phyloP scores from a whole-genome alignment of 1,139 yeast species.

The Debaryomycetaceae sp. region DNA sequence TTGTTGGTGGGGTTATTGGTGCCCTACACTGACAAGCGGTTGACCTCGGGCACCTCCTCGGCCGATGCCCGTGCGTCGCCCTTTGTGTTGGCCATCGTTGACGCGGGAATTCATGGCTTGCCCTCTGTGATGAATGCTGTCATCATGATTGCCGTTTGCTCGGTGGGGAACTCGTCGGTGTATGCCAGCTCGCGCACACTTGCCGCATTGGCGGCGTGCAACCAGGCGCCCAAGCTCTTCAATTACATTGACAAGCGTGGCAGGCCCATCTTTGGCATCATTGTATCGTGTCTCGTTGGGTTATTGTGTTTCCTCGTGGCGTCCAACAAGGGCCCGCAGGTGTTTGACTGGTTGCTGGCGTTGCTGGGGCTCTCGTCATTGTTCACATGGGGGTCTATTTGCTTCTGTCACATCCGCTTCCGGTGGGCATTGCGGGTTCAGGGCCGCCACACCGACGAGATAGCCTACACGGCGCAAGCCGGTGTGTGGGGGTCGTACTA shows the following conservation, averaged over 20 bases:
- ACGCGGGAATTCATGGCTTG: constrained; percentile 40
- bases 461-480: constrained; percentile 63
- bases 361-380: constrained; percentile 80
- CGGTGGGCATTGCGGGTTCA: constrained; percentile 66
- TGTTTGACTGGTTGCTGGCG: constrained; percentile 79
- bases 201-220: constrained; percentile 76
- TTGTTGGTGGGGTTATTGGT: constrained; percentile 30
- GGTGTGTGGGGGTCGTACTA: constrained; percentile 69
- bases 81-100: constrained; percentile 41
- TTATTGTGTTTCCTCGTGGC: constrained; percentile 73
- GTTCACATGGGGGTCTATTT: constrained; percentile 81
- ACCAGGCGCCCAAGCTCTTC: constrained; percentile 70
- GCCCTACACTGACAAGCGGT: constrained; percentile 28
- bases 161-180: constrained; percentile 54
- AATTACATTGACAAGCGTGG: constrained; percentile 74
- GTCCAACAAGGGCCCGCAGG: constrained; percentile 52
- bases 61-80: constrained; percentile 43
- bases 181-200: constrained; percentile 78
- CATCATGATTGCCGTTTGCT: constrained; percentile 41
- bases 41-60: constrained; percentile 27
- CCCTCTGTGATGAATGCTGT: constrained; percentile 48
- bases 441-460: constrained; percentile 61
- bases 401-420: constrained; percentile 72
- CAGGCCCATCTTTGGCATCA: constrained; percentile 68
- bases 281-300: constrained; percentile 55